A percentile compares a stretch with the other conserved stretches of the same genome.
phyloP scores from a whole-genome alignment of 2,329 filamentous ascomycete genomes.

The Sporothrix luriei region DNA sequence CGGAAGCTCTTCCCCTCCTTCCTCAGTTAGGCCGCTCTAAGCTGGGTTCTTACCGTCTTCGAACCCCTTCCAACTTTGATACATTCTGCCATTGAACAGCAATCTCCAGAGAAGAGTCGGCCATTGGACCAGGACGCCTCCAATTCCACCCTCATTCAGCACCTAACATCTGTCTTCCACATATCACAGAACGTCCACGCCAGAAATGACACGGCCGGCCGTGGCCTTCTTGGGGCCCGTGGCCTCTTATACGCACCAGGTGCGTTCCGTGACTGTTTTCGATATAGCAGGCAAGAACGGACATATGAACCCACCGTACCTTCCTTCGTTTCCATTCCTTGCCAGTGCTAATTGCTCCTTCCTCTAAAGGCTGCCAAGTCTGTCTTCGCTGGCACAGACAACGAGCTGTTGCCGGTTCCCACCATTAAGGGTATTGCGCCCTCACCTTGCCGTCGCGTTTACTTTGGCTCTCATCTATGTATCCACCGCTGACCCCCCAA shows the following conservation, averaged over 20 bases:
- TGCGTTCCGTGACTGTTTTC: conserved; percentile 24
- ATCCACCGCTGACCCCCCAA: conserved; percentile 40
- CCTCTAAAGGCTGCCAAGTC: conserved; percentile 41
- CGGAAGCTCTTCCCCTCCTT: conserved; percentile 7
- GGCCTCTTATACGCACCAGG: conserved; percentile 41
- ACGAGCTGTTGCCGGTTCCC: conserved; percentile 53
- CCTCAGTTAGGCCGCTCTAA: conserved; percentile 5
- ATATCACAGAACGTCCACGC: background rate
- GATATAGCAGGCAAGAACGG: background rate
- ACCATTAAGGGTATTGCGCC: conserved; percentile 51
- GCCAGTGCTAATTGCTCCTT: background rate
- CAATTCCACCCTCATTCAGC: conserved; percentile 7
- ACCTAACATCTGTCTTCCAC: background rate
- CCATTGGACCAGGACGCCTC: background rate
- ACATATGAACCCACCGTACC: background rate
- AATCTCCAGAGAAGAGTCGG: background rate
- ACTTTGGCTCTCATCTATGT: background rate
- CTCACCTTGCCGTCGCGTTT: no score
- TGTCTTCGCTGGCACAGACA: conserved; percentile 53
- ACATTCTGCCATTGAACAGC: background rate
- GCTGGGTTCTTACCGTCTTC: background rate
- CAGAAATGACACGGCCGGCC: conserved; percentile 23
- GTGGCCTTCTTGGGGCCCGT: conserved; percentile 41
- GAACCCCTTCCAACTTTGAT: background rate
- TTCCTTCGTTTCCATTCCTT: background rate